phyloP scores from a whole-genome alignment of 495 filamentous ascomycete species.

The Jackrogersella minutella region DNA sequence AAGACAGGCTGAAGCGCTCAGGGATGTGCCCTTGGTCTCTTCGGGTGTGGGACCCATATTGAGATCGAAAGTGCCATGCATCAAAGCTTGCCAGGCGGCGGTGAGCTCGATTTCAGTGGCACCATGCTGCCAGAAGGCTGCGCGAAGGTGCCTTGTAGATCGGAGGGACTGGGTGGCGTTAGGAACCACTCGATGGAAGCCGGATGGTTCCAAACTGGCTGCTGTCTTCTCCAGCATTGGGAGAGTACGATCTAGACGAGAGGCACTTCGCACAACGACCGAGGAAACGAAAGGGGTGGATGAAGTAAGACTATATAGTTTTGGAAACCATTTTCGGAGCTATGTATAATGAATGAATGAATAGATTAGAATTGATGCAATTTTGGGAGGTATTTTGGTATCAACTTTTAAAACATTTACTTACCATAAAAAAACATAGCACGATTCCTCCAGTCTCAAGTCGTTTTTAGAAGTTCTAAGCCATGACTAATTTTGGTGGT shows the following conservation, averaged over 20 bases:
- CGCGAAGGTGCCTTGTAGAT: conserved; percentile 67
- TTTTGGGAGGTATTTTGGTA: not conserved
- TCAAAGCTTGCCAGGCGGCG: conserved; percentile 53
- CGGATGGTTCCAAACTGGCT: conserved; percentile 79
- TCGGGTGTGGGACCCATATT: conserved; percentile 9
- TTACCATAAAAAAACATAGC: conserved; percentile 7
- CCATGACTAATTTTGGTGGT: too few species aligned
- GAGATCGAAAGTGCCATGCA: conserved; percentile 42
- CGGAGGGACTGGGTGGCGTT: conserved; percentile 61
- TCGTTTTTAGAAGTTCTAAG: too few species aligned
- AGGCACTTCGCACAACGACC: conserved; percentile 3
- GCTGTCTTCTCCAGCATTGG: conserved; percentile 86
- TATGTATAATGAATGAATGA: not conserved
- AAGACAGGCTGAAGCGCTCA: conserved; percentile 54
- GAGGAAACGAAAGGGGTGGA: not conserved
- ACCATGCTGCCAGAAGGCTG: conserved; percentile 72
- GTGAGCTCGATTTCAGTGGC: conserved; percentile 64
- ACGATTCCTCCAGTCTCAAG: too few species aligned
- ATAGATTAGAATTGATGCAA: not conserved
- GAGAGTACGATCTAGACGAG: conserved; percentile 12
- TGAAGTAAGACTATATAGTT: not conserved
- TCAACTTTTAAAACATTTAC: not conserved
- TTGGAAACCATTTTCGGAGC: conserved; percentile 20
- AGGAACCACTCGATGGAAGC: conserved; percentile 70
- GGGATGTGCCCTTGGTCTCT: conserved; percentile 33